Base-by-base conservation (phyloP, 345 rosid genomes). In the Populus nigra region DNA sequence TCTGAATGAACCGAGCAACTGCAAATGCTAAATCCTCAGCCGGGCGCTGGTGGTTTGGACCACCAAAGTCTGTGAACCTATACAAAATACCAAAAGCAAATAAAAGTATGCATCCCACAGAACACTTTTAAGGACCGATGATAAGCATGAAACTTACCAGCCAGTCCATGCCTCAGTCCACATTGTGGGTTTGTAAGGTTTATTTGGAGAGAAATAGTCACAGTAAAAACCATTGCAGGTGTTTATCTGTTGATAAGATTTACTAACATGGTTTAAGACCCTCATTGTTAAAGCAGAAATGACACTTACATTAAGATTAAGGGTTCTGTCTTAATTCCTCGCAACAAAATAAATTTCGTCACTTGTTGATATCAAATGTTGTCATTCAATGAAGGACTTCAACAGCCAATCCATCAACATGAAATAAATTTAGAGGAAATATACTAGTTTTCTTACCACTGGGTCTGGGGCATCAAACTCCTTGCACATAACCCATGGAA, bases 401-500 rank as follows among this genome's bases (percentile, higher is more conserved):
- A 41, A 0, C 13, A 41, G 0, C 45, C 2, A 41, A 41, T 10
- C 11, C 45, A 41, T 12, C 45, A 41, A 12, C 45, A 10, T 11
- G 13, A 41, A 2, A 41, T 41, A 9, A 41, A 10, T 43, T 41
- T 41, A 25, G 23, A 23, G 16, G 47, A 11, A 17, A 33, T 15
- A 31, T 5, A 38, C 61, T n/a, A 17, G 38, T 47, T 39, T 68
- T 18, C 33, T 65, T 71, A 78, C 84, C 59, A 82, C 73, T 1
- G 81, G 79, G 33, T 78, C 81, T 1, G 84, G 81, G 47, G 84
- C 84, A 78, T 82, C 84, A 53, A n/a, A 74, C 71, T 82, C 65
- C 72, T 82, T 82, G 81, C 84, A 78, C 84, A 82, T 82, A 38
- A 82, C 81, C 81, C 84, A 78, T n/a, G 81, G 84, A 71, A 82